phyloP scores from a whole-genome alignment of 768 basidiomycete genomes.

The Termitomyces sp. region DNA sequence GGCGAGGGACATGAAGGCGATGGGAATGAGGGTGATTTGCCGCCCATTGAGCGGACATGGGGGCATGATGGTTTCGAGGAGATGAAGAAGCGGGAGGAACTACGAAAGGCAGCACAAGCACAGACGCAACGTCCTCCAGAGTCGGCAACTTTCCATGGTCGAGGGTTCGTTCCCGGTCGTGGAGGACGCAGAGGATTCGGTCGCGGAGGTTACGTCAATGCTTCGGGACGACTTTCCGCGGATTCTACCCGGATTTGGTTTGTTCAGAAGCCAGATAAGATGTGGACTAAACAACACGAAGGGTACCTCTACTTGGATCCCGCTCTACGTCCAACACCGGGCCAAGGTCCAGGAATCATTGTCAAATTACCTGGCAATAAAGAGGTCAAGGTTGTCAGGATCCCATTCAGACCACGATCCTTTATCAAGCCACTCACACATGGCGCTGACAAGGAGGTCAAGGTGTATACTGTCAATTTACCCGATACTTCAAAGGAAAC shows the following conservation, averaged over 20 bases:
- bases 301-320: constrained; percentile 67
- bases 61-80: constrained; percentile 88
- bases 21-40: constrained; percentile 29
- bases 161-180: constrained; percentile 44
- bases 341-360: constrained; percentile 51
- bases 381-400: constrained; percentile 40
- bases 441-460: constrained; percentile 33
- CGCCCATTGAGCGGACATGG: constrained; percentile 72
- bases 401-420: constrained; percentile 22
- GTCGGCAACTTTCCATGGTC: constrained; percentile 35
- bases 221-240: constrained; percentile 28
- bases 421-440: constrained; percentile 16
- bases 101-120: constrained; percentile 35
- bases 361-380: constrained; percentile 61
- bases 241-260: constrained; percentile 58
- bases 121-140: constrained; percentile 30
- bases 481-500: constrained; percentile 37
- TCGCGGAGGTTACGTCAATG: constrained; percentile 38
- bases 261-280: constrained; percentile 70
- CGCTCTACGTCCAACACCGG: constrained; percentile 53
- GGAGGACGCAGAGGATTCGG: constrained; percentile 43
- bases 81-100: constrained; percentile 74
- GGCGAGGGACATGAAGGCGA: constrained; percentile 10
- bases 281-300: constrained; percentile 85
- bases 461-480: constrained; percentile 51